phyloP scores from a whole-genome alignment of 1,139 yeast genomes.

The Kurtzmaniella natalensis region DNA sequence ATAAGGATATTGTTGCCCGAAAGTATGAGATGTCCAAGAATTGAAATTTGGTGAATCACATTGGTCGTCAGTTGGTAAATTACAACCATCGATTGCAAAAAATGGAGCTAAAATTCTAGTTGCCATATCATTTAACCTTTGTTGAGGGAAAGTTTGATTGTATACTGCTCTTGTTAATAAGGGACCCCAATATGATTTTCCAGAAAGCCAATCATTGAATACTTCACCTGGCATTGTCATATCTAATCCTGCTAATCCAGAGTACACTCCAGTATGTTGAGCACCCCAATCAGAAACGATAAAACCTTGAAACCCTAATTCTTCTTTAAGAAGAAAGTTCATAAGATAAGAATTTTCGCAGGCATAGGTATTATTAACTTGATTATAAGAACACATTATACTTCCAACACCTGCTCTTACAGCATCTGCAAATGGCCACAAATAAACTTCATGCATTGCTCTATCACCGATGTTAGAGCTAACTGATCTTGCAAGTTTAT shows the following conservation, averaged over 20 bases:
- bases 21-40: conserved; percentile 56
- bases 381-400: conserved; percentile 60
- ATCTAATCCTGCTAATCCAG: conserved; percentile 59
- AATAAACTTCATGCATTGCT: conserved; percentile 57
- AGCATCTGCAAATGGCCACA: conserved; percentile 68
- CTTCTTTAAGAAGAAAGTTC: conserved; percentile 54
- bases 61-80: conserved; percentile 30
- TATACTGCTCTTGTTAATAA: conserved; percentile 51
- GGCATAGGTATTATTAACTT: conserved; percentile 54
- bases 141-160: conserved; percentile 53
- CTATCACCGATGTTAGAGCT: conserved; percentile 57
- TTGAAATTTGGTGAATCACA: conserved; percentile 49
- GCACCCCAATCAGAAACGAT: conserved; percentile 69
- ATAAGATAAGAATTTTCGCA: conserved; percentile 59
- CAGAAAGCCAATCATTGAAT: conserved; percentile 49
- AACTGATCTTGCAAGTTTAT: conserved; percentile 30
- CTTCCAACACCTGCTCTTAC: conserved; percentile 59
- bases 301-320: conserved; percentile 64
- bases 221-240: conserved; percentile 68
- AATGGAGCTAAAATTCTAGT: conserved; percentile 57
- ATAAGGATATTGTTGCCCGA: conserved; percentile 48
- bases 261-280: conserved; percentile 52
- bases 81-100: conserved; percentile 35
- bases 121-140: conserved; percentile 60
- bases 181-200: conserved; percentile 57